Conservation (phyloP, 2,329 filamentous ascomycete species). For the Cordyceps cateniannulata region DNA sequence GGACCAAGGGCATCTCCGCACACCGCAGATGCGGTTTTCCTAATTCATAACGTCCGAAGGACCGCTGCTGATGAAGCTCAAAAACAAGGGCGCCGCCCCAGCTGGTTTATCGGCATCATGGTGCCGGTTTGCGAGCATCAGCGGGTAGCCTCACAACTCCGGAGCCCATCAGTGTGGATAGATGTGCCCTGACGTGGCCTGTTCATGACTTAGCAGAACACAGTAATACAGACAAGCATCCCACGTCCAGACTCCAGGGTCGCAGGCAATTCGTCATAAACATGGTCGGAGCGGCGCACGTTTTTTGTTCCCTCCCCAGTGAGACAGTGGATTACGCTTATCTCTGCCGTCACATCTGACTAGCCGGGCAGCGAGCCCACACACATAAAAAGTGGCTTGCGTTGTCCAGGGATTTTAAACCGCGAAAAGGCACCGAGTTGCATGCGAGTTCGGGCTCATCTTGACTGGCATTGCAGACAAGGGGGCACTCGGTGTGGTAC, state of each 20-base stretch:
- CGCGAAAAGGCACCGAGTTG: background rate
- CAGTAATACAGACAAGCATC: background rate
- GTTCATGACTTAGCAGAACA: background rate
- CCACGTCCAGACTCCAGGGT: background rate
- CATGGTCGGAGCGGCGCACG: slow-evolving; percentile 1
- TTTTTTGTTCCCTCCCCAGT: slow-evolving; percentile 5
- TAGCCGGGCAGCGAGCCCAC: background rate
- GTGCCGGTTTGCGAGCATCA: background rate
- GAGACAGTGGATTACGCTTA: slow-evolving; percentile 13
- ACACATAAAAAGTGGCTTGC: background rate
- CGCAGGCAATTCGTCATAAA: background rate
- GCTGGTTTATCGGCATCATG: background rate
- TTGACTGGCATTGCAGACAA: background rate
- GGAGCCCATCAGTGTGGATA: background rate
- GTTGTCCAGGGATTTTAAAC: no score
- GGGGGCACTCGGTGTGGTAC: background rate
- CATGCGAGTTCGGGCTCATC: background rate
- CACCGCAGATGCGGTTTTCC: background rate
- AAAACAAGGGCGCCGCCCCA: background rate
- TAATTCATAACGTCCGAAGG: background rate
- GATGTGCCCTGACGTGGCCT: background rate
- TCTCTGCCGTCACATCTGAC: slow-evolving; percentile 13
- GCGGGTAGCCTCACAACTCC: background rate
- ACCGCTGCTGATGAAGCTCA: no score
- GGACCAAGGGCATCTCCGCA: background rate